Base-by-base conservation (phyloP, 257 asterid genomes). In the Solanum arcanum region DNA sequence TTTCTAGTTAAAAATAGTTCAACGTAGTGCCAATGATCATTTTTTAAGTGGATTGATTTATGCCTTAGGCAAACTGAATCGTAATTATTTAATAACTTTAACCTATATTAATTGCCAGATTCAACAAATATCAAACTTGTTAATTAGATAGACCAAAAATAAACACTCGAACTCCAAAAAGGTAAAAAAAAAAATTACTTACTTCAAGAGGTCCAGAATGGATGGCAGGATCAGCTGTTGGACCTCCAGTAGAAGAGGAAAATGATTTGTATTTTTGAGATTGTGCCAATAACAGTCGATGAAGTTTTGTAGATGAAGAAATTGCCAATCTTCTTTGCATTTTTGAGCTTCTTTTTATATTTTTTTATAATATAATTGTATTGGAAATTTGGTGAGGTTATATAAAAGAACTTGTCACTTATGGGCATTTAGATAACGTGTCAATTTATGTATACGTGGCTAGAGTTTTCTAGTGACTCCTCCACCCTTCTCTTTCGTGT, bases 171-270 rank as follows among this genome's bases (percentile, higher is more conserved):
- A 59, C 59, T 47, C 10, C 13, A 12, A 2, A 9, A 4, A 21
- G 0, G n/a, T 0, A 6, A 27, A 68, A 68, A 14, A 13, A 8
- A 29, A 3, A 2, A 3, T 59, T 4, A 8, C 73, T 83, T 44
- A 87, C 98, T 39, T 93, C 94, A 13, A 89, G 95, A 13, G 94
- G 89, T 0, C 90, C 96, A 75, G 96, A 88, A 72, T 94, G 98
- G 37, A 64, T 78, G 20, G 92, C 92, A 0, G 97, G 98, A 82
- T 94, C 98, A 7, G 94, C 96, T 1, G 97, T 93, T 83, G 91
- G 86, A 52, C 96, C 95, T 9, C 90, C 90, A 1, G 91, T 25
- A 75, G 92, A 60, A 76, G 91, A 88, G 83, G 84, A 49, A 44
- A 91, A 37, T 31, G 76, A 69, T 9, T 87, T 84, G 21, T 69